These are phyloP conservation scores for Fusarium phyllophilum DNA, from an alignment of 2,329 filamentous ascomycete genomes.

Conservation along the genomic window DNA sequence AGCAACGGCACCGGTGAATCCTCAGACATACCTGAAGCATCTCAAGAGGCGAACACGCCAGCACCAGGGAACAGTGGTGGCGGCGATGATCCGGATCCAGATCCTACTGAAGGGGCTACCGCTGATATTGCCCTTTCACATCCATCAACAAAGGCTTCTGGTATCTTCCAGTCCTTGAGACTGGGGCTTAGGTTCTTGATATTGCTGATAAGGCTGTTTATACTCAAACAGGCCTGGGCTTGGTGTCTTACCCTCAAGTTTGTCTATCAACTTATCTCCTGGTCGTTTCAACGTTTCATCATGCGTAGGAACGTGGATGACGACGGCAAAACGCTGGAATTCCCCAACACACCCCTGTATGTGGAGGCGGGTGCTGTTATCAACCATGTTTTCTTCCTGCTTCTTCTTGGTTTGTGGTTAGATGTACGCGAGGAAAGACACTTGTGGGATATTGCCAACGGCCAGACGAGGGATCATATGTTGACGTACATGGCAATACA, in stretches of 20 bases:
- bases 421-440: constrained; percentile 36
- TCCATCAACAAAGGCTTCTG: background rate
- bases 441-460: constrained; percentile 48
- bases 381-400: constrained; percentile 8
- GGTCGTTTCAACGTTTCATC: background rate
- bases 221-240: background rate
- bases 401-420: constrained; percentile 31
- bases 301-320: background rate
- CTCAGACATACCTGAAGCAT: background rate
- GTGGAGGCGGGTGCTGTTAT: background rate
- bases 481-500: constrained; percentile 21
- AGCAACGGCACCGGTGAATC: background rate
- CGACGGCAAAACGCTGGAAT: background rate
- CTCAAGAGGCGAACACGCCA: background rate
- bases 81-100: background rate
- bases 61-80: background rate
- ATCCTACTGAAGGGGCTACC: background rate
- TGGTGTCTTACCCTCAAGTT: background rate
- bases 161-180: background rate
- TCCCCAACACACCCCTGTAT: background rate
- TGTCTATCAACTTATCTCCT: background rate
- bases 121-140: background rate
- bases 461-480: constrained; percentile 45
- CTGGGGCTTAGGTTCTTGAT: background rate
- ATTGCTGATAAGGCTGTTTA: background rate